A percentile compares a stretch with the other conserved stretches of the same genome.
Evolutionary conservation across 208 protist genomes (phyloP).

Genomic region (Histomonas meleagridis): DNA sequence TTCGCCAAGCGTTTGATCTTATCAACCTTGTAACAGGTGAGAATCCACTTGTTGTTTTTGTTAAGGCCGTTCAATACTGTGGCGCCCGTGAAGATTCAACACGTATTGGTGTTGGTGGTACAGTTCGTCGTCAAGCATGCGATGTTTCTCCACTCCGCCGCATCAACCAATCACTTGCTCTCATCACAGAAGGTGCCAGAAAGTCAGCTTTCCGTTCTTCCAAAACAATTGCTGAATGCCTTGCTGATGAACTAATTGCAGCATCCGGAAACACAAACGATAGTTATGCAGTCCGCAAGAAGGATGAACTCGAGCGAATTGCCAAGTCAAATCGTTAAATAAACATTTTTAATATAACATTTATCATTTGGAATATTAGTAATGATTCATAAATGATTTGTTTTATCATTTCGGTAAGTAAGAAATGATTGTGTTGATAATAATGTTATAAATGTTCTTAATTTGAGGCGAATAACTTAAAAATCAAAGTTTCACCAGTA

Average conservation of each 20-base stretch:
- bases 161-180: background rate
- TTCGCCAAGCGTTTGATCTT: constrained; percentile 95
- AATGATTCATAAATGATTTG: too few relatives aligned
- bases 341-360: too few relatives aligned
- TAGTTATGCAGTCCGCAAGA: constrained; percentile 99
- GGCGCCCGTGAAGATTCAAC: constrained; percentile 98
- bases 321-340: constrained; percentile 97
- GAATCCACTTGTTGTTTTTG: constrained; percentile 81
- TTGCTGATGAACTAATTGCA: constrained; percentile 98
- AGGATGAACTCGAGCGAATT: constrained; percentile 98
- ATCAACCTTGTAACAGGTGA: constrained; percentile 93
- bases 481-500: too few relatives aligned
- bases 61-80: constrained; percentile 90
- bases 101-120: constrained; percentile 80
- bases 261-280: constrained; percentile 74
- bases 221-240: constrained; percentile 98
- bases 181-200: constrained; percentile 75
- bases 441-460: too few relatives aligned
- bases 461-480: too few relatives aligned
- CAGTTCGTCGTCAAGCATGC: constrained; percentile 74
- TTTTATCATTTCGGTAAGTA: too few relatives aligned
- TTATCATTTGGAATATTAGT: too few relatives aligned
- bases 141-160: constrained; percentile 68
- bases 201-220: constrained; percentile 94
- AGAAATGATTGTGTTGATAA: too few relatives aligned